phyloP scores from a whole-genome alignment of 2,329 filamentous ascomycete genomes.

The Phialophora expanda region DNA sequence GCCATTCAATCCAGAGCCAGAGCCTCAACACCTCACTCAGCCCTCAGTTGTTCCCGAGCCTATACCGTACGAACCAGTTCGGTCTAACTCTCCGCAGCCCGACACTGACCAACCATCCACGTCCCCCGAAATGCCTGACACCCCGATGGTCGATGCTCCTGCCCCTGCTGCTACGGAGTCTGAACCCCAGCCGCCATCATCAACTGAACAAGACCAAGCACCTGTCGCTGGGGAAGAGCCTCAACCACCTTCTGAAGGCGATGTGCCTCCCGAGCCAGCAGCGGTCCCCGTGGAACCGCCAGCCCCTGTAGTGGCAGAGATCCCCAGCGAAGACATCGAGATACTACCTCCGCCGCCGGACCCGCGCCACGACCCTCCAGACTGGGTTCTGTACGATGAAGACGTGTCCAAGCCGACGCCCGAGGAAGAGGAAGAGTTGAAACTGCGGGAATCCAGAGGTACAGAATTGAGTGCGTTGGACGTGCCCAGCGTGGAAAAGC shows the following conservation, averaged over 20 bases:
- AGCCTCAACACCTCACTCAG: slow-evolving; percentile 3
- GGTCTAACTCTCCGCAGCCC: slow-evolving; percentile 8
- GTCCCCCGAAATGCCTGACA: slow-evolving; percentile 21
- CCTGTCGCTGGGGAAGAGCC: slow-evolving; percentile 13
- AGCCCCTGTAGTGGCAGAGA: slow-evolving; percentile 1
- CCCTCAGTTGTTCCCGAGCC: slow-evolving; percentile 10
- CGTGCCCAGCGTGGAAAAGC: slow-evolving; percentile 55
- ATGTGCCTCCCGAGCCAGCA: slow-evolving; percentile 4
- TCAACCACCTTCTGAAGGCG: slow-evolving; percentile 3
- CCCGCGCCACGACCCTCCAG: slow-evolving; percentile 38
- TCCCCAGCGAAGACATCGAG: slow-evolving; percentile 5
- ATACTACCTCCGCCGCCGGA: slow-evolving; percentile 18
- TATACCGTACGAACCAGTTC: slow-evolving; percentile 9
- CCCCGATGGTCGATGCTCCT: slow-evolving; percentile 28
- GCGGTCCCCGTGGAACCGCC: not conserved
- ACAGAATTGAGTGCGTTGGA: slow-evolving; percentile 62
- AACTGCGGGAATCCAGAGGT: slow-evolving; percentile 58
- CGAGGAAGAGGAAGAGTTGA: slow-evolving; percentile 64
- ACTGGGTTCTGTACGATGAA: slow-evolving; percentile 62
- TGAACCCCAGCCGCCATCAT: slow-evolving; percentile 3
- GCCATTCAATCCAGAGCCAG: slow-evolving; percentile 20
- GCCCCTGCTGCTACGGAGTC: slow-evolving; percentile 1
- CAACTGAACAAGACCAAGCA: slow-evolving; percentile 7
- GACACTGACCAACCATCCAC: slow-evolving; percentile 15
- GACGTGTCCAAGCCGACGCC: slow-evolving; percentile 62